Conservation (phyloP, 2,329 filamentous ascomycete species). For the Pestalotiopsis sp. region DNA sequence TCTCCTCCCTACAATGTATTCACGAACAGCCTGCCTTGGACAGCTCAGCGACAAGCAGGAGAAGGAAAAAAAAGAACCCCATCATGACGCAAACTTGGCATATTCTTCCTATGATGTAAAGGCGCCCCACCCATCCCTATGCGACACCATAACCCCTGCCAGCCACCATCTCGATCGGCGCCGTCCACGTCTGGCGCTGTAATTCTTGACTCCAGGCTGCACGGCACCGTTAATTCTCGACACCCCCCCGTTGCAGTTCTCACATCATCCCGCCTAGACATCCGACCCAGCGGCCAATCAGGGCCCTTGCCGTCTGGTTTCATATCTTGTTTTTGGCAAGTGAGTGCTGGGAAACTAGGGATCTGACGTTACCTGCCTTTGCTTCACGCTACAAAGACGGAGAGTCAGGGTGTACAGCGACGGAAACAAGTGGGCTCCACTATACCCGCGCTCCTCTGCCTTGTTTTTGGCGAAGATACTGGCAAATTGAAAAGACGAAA, state of each 20-base stretch:
- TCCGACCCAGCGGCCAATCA: neutral
- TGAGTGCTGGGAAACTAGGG: neutral
- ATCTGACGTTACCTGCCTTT: slow-evolving; percentile 5
- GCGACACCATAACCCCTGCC: neutral
- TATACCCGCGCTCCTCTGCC: neutral
- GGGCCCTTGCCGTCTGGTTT: neutral
- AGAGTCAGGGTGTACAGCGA: neutral
- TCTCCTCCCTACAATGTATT: neutral
- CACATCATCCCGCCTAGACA: slow-evolving; percentile 6
- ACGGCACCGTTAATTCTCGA: neutral
- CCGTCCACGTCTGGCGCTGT: neutral
- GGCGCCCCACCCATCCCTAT: neutral
- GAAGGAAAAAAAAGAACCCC: neutral
- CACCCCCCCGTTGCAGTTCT: neutral
- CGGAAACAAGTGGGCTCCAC: neutral
- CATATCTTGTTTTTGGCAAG: slow-evolving; percentile 8
- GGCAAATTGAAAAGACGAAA: neutral
- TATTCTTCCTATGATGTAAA: slow-evolving; percentile 4
- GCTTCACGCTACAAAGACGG: neutral
- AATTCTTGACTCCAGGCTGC: neutral
- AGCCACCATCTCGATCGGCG: slow-evolving; percentile 5
- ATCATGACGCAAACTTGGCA: slow-evolving; percentile 9
- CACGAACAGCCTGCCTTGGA: neutral
- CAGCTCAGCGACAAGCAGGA: neutral
- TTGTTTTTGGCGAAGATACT: neutral